Evolutionary conservation across 306 rosid species (phyloP), one percentile per base, ranked within the genome.

Genomic region (Nissolia schottii): DNA sequence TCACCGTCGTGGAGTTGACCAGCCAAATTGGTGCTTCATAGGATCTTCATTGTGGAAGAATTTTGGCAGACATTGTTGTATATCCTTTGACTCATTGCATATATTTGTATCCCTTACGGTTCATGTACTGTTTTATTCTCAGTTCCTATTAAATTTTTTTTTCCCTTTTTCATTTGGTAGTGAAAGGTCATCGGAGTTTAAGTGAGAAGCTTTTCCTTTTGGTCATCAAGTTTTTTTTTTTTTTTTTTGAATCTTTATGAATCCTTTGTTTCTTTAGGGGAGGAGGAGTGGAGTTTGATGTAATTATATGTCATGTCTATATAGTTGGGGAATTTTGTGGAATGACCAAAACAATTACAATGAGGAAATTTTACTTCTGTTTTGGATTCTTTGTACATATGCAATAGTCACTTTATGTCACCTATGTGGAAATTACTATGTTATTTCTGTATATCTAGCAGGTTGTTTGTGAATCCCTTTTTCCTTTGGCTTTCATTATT

Each of bases 1-100:
- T 92, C 97, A 13, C 95, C 93, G 3, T 87, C 92, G 27, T 91
- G 96, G 90, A 89, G 93, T 79, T 91, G 87, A 90, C 67, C 61
- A 16, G 78, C 78, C 65, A 77, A 81, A 73, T 40, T 18, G 80
- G 67, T 69, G 78, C 86, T 79, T 82, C 78, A 46, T 74, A 63
- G 60, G 77, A 62, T 58, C 79, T 57, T 58, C 79, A 45, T 45
- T 56, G 65, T 77, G 65, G 85, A 85, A 77, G 82, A 77, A 54
- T 76, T 73, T 80, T 81, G 72, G 76, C 45, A 14, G 62, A 80
- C 72, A 49, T 79, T 65, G 81, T 83, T 88, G 95, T 91, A 91
- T 85, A 88, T 84, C 85, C 88, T 85, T 79, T 48, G 81, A 80
- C 86, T 74, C 74, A 40, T 67, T 73, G 85, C 90, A 82, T 85